A percentile compares a stretch with the other conserved stretches of the same genome.
Evolutionary conservation across 192 early-diverging fungal genomes (phyloP).

Genomic region (Coemansia biformis): DNA sequence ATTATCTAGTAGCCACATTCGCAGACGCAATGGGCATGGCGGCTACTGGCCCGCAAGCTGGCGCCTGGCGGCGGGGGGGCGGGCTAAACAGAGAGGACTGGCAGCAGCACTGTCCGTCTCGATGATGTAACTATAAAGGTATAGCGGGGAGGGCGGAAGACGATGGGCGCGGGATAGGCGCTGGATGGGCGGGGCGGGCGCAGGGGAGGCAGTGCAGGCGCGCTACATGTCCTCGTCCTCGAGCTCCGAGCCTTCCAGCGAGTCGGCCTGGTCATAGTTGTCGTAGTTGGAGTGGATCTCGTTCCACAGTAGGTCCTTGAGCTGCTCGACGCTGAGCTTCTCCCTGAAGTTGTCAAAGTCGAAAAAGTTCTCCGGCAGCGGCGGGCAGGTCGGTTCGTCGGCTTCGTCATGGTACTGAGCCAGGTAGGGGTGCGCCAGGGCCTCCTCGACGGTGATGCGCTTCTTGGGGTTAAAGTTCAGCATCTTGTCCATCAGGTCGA

Average conservation of each 20-base stretch:
- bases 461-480: conserved; percentile 81
- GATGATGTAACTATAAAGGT: too few species aligned
- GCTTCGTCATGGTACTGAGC: conserved; percentile 63
- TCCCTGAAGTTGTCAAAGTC: conserved; percentile 85
- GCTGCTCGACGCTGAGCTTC: conserved; percentile 70
- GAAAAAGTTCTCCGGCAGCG: conserved; percentile 73
- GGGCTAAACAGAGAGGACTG: too few species aligned
- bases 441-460: conserved; percentile 87
- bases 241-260: conserved; percentile 8
- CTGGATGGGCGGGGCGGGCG: too few species aligned
- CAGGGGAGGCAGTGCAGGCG: too few species aligned
- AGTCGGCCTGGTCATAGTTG: conserved; percentile 23
- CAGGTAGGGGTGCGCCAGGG: conserved; percentile 87
- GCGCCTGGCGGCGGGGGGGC: too few species aligned
- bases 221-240: conserved; percentile 18
- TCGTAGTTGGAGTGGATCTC: conserved; percentile 42
- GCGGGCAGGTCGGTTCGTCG: conserved; percentile 67
- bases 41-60: too few species aligned
- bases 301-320: conserved; percentile 57
- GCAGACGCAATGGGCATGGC: too few species aligned
- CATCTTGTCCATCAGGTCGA: conserved; percentile 84
- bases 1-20: too few species aligned
- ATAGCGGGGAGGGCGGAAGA: too few species aligned
- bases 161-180: too few species aligned
- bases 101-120: too few species aligned